These are phyloP conservation scores for Wallemia mellicola DNA, from an alignment of 1,284 basidiomycete genomes.

Conservation along the genomic window DNA sequence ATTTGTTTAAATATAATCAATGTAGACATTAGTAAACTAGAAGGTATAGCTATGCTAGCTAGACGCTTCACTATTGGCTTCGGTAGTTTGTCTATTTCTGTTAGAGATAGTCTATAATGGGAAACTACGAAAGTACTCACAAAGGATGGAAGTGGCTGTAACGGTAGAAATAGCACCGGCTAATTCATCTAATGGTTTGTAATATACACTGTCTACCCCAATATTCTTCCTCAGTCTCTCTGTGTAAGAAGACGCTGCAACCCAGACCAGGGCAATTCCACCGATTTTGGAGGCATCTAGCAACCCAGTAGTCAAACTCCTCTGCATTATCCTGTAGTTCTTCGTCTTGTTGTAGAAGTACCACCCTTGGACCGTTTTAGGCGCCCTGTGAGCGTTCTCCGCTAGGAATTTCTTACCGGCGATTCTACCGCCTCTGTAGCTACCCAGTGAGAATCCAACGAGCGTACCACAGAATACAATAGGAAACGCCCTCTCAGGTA, in stretches of 20 bases:
- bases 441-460: conserved; percentile 32
- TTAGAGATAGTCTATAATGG: not conserved
- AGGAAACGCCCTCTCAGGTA: not conserved
- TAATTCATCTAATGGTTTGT: not conserved
- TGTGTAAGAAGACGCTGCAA: conserved; percentile 32
- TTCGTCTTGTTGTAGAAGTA: conserved; percentile 78
- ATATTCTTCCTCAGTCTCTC: conserved; percentile 17
- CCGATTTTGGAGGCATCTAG: conserved; percentile 27
- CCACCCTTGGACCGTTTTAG: conserved; percentile 53
- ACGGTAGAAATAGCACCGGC: not conserved
- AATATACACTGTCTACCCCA: conserved; percentile 19
- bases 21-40: not conserved
- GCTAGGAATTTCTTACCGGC: conserved; percentile 23
- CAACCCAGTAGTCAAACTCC: conserved; percentile 34
- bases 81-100: too few relatives aligned
- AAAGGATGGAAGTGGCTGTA: not conserved
- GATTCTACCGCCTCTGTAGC: conserved; percentile 32
- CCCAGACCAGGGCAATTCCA: conserved; percentile 28
- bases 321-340: conserved; percentile 49
- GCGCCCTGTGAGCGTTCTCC: conserved; percentile 37
- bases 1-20: not conserved
- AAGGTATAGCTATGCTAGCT: not conserved
- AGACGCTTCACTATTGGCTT: not conserved
- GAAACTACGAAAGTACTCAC: too few relatives aligned
- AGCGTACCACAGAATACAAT: conserved; percentile 17